phyloP scores from a whole-genome alignment of 345 rosid species.

The Salix suchowensis region DNA sequence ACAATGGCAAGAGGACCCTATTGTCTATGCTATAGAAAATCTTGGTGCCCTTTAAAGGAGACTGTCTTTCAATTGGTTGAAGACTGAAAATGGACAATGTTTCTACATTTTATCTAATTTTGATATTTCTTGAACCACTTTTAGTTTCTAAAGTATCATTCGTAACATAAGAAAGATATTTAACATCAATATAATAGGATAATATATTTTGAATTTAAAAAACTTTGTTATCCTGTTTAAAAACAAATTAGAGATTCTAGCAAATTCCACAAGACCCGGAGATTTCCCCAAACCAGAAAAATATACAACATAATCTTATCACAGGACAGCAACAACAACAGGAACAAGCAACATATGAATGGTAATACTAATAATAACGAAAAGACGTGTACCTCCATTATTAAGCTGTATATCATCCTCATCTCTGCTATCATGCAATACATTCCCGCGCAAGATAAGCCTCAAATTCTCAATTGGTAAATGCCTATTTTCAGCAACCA shows the following conservation, averaged over 20 bases:
- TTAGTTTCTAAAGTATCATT: neutral
- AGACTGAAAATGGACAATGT: neutral
- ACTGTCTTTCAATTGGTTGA: neutral
- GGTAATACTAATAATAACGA: neutral
- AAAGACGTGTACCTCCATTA: slow-evolving; percentile 39
- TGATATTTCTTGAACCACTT: neutral
- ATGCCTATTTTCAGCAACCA: slow-evolving; percentile 46
- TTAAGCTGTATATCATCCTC: slow-evolving; percentile 50
- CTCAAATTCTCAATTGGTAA: slow-evolving; percentile 56
- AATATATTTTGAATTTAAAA: neutral
- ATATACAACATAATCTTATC: neutral
- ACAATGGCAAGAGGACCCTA: neutral
- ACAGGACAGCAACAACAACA: neutral
- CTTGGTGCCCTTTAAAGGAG: neutral
- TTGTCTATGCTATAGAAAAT: neutral
- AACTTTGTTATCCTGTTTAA: neutral
- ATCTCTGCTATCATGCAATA: slow-evolving; percentile 54
- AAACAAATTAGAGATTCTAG: neutral
- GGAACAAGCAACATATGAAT: neutral
- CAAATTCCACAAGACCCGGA: too few relatives aligned
- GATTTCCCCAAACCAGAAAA: too few relatives aligned
- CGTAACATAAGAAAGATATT: neutral
- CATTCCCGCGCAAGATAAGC: slow-evolving; percentile 64
- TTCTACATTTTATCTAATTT: neutral
- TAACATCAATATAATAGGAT: neutral